These are phyloP conservation scores for Didymella lethalis DNA, from an alignment of 2,329 filamentous ascomycete genomes.

Conservation along the genomic window DNA sequence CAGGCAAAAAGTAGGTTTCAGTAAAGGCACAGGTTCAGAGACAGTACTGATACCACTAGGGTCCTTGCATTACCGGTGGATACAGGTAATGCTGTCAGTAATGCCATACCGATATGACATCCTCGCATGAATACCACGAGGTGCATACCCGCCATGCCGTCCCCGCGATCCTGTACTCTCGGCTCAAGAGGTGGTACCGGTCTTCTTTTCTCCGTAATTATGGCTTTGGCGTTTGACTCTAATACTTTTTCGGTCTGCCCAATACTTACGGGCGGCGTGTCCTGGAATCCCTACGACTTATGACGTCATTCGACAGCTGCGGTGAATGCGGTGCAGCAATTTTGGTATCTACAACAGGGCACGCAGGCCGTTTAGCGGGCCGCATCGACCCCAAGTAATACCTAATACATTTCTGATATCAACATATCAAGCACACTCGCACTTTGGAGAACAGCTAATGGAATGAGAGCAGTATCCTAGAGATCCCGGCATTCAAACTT, in stretches of 20 bases:
- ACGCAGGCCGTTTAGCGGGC: not conserved
- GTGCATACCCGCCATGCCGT: conserved; percentile 1
- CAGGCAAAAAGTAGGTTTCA: conserved; percentile 60
- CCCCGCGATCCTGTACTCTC: not conserved
- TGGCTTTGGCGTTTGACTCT: not conserved
- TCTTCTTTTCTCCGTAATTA: not conserved
- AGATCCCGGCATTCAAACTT: not conserved
- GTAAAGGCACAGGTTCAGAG: not conserved
- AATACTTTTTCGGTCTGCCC: not conserved
- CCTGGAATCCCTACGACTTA: not conserved
- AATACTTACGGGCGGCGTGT: not conserved
- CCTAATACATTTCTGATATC: not conserved
- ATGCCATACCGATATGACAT: conserved; percentile 57
- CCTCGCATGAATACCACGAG: not conserved
- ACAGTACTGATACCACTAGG: conserved; percentile 46
- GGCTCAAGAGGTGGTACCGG: not conserved
- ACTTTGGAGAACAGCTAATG: not conserved
- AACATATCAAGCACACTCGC: too few relatives aligned
- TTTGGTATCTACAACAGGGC: not conserved
- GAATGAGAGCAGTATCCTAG: not conserved
- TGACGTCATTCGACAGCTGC: not conserved
- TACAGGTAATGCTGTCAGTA: conserved; percentile 58
- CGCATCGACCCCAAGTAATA: not conserved
- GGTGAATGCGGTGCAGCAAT: not conserved
- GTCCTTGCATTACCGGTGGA: conserved; percentile 62